These are phyloP conservation scores for Cyberlindnera sargentensis DNA, from an alignment of 805 yeast species.

Conservation along the genomic window DNA sequence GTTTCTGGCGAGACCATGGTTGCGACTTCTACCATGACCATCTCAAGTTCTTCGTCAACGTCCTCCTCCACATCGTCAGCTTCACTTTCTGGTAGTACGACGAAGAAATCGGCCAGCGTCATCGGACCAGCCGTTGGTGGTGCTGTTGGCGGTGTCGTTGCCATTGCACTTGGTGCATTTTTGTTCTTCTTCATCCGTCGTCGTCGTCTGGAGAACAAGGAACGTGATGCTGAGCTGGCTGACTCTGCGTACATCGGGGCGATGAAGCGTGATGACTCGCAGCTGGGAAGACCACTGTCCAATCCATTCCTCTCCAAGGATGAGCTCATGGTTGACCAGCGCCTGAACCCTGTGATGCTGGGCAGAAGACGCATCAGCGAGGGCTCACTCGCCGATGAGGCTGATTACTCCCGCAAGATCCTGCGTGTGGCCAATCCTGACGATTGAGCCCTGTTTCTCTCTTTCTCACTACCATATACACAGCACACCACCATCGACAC, in stretches of 20 bases:
- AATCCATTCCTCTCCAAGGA: slow-evolving; percentile 61
- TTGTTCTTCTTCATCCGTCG: slow-evolving; percentile 33
- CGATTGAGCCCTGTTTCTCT: slow-evolving; percentile 22
- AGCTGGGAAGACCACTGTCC: slow-evolving; percentile 27
- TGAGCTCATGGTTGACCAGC: slow-evolving; percentile 51
- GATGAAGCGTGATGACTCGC: slow-evolving; percentile 38
- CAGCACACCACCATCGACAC: neutral
- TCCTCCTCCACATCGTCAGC: slow-evolving; percentile 18
- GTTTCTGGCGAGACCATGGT: slow-evolving; percentile 12
- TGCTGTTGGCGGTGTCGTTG: slow-evolving; percentile 50
- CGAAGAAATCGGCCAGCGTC: slow-evolving; percentile 10
- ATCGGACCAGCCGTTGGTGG: slow-evolving; percentile 60
- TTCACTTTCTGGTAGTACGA: slow-evolving; percentile 5
- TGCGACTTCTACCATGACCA: slow-evolving; percentile 7
- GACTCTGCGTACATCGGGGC: slow-evolving; percentile 56
- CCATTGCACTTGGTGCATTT: slow-evolving; percentile 35
- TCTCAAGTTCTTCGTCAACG: slow-evolving; percentile 17
- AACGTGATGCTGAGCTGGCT: slow-evolving; percentile 39
- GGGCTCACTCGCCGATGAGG: slow-evolving; percentile 82
- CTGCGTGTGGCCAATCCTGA: slow-evolving; percentile 89
- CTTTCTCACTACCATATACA: neutral
- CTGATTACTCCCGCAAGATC: slow-evolving; percentile 73
- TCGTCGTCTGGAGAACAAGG: slow-evolving; percentile 27
- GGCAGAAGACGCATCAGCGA: slow-evolving; percentile 81
- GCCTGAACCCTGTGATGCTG: slow-evolving; percentile 67